phyloP scores from a whole-genome alignment of 345 rosid genomes.

The Draba incana region DNA sequence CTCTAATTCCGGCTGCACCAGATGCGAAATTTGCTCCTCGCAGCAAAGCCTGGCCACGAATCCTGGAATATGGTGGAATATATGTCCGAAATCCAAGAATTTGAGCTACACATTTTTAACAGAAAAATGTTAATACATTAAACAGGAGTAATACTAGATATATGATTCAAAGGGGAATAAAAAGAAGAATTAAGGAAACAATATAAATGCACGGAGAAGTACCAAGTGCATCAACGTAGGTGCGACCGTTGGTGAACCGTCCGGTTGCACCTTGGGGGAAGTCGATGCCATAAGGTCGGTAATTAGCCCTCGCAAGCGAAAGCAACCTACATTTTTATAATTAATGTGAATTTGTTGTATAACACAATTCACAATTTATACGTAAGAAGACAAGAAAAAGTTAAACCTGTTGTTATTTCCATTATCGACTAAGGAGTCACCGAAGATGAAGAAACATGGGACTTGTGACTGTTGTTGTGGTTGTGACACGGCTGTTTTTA shows the following conservation, averaged over 20 bases:
- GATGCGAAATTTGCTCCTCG: conserved; percentile 85
- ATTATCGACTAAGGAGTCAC: conserved; percentile 93
- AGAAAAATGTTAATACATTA: background rate
- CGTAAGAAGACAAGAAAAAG: background rate
- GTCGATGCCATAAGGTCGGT: conserved; percentile 88
- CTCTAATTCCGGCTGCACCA: conserved; percentile 90
- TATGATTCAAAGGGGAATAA: background rate
- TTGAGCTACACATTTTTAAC: conserved; percentile 57
- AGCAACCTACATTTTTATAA: conserved; percentile 39
- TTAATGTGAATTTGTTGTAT: background rate
- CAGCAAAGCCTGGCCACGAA: conserved; percentile 57
- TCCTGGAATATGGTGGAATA: conserved; percentile 65
- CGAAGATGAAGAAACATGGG: conserved; percentile 82
- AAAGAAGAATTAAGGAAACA: background rate
- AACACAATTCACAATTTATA: background rate
- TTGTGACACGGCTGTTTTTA: conserved; percentile 46
- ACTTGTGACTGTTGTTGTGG: conserved; percentile 55
- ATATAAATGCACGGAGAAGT: background rate
- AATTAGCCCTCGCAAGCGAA: conserved; percentile 80
- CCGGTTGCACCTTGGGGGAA: conserved; percentile 79
- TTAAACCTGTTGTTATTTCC: conserved; percentile 74
- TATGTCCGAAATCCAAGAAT: conserved; percentile 64
- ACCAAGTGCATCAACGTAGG: conserved; percentile 82
- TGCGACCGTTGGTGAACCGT: conserved; percentile 82
- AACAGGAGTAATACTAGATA: background rate